Evolutionary conservation across 768 basidiomycete genomes (phyloP), one percentile per base, ranked within the genome.

Genomic region (Cyclocybe aegerita): DNA sequence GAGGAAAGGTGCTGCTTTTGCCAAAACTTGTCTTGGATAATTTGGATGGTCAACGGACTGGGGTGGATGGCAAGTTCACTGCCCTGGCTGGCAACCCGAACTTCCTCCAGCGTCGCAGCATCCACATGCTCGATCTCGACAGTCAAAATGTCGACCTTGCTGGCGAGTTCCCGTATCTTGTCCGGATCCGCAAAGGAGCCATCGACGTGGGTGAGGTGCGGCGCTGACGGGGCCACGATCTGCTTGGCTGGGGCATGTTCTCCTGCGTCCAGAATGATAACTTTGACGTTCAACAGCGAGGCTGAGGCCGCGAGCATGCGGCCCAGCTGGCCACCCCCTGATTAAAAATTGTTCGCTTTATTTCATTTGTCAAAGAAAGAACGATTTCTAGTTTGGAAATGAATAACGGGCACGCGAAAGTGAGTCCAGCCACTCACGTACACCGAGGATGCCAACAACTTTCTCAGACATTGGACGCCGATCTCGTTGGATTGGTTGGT

Each of bases 121-220:
- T 96, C 82, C 53, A 99, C 93, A 61, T 99, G 97, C 69, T 99
- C 96, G 32, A 98, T 98, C 74, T 99, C 96, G 45, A 96, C 85
- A 0, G 96, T 98, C 43, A 98, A 73, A 32, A 98, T 73, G 60
- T 98, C 89, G 30, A 89, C 94, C 63, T 84, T 83, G 9, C 66
- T 54, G 0, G 94, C 93, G 34, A 99, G 81, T 55, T 89, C 79
- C 38, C 75, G 77, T 58, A 99, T 96, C 62, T 88, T 86, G 9
- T 68, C 70, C 0, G 88, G 79, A 62, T 94, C 87, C 17, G 87
- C 71, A 70, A 97, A 98, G 4, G 92, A 87, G 41, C 96, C 96
- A 59, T 98, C 89, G 60, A 95, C 71, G 62, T 98, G 96, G 8
- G 63, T 76, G 63, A 57, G 68, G 52, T 68, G 55, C 0, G 81